Conservation (phyloP, 306 rosid species). For the Arachis stenosperma region DNA sequence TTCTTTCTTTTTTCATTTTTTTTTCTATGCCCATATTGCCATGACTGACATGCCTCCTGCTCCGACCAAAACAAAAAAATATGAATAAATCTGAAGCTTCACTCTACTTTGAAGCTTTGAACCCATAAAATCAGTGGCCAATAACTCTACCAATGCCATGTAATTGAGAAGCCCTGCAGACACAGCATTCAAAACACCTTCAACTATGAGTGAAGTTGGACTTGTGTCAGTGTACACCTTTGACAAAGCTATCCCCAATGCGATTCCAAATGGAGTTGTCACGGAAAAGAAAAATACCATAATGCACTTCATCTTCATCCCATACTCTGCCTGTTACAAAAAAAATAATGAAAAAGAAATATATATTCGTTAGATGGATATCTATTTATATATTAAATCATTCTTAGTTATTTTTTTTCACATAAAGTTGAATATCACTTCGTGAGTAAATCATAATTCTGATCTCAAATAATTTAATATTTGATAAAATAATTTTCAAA, state of each 20-base stretch:
- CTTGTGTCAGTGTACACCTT: conserved; percentile 56
- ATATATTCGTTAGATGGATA: too few relatives aligned
- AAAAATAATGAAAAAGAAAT: neutral
- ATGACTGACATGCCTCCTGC: conserved; percentile 71
- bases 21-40: conserved; percentile 73
- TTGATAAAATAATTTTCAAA: too few relatives aligned
- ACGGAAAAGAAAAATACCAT: conserved; percentile 66
- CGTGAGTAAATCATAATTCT: too few relatives aligned
- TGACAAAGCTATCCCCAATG: conserved; percentile 60
- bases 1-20: neutral
- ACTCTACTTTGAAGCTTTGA: conserved; percentile 51
- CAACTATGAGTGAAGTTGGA: conserved; percentile 61
- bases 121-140: conserved; percentile 66
- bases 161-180: conserved; percentile 72
- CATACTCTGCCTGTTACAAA: conserved; percentile 59
- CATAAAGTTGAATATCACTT: too few relatives aligned
- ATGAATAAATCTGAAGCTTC: conserved; percentile 54
- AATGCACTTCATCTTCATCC: conserved; percentile 41
- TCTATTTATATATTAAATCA: too few relatives aligned
- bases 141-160: conserved; percentile 30
- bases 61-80: conserved; percentile 60
- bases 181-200: conserved; percentile 62
- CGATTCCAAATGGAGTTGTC: conserved; percentile 75
- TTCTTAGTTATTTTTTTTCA: too few relatives aligned
- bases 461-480: too few relatives aligned